phyloP scores from a whole-genome alignment of 2,329 filamentous ascomycete genomes.

The Plectosphaerella plurivora region DNA sequence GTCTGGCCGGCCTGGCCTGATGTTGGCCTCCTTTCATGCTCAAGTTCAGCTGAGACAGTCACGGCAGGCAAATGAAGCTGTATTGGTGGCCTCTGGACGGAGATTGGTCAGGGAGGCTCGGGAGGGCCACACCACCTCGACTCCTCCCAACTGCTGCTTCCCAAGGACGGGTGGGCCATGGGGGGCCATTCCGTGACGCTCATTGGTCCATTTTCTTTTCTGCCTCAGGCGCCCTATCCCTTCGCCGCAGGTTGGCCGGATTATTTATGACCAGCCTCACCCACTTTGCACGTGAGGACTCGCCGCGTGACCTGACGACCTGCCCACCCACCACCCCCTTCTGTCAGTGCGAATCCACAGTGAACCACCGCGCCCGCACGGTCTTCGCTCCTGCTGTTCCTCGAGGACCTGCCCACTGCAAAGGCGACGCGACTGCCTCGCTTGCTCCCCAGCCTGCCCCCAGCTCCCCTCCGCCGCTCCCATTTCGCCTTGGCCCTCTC shows the following conservation, averaged over 20 bases:
- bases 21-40: too few relatives aligned
- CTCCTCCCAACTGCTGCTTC: not conserved
- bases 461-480: not conserved
- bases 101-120: not conserved
- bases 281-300: constrained; percentile 33
- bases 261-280: constrained; percentile 31
- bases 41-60: too few relatives aligned
- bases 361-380: too few relatives aligned
- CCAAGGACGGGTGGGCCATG: not conserved
- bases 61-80: too few relatives aligned
- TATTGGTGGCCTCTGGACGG: too few relatives aligned
- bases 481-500: constrained; percentile 4
- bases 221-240: constrained; percentile 10
- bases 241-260: constrained; percentile 5
- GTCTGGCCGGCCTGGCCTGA: too few relatives aligned
- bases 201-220: constrained; percentile 4
- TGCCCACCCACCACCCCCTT: not conserved
- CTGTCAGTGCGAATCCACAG: not conserved
- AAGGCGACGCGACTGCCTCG: not conserved
- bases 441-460: not conserved
- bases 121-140: not conserved
- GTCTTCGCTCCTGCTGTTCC: too few relatives aligned
- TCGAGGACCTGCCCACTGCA: too few relatives aligned
- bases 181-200: not conserved
- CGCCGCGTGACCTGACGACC: constrained; percentile 29